phyloP scores from a whole-genome alignment of 352 stramenopile genomes.

The Globisporangium viniferum region DNA sequence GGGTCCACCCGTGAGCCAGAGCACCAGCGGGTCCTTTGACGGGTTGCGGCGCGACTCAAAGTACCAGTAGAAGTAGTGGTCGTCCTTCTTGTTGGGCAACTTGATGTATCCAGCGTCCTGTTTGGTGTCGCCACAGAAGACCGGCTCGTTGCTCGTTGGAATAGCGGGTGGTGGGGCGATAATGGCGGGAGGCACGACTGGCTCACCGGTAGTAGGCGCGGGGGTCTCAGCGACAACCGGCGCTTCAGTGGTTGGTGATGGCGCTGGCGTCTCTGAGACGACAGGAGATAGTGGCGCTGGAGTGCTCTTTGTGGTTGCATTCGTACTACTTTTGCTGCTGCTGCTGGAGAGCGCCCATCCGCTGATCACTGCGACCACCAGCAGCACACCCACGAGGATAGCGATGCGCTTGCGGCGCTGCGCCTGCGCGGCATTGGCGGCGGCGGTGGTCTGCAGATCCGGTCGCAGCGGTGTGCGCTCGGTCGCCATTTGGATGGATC shows the following conservation, averaged over 20 bases:
- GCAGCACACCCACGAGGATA: not conserved
- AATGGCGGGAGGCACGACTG: not conserved
- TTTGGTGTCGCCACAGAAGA: slow-evolving; percentile 20
- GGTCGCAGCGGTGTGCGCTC: slow-evolving; percentile 10
- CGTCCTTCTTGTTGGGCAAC: slow-evolving; percentile 35
- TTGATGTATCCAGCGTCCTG: slow-evolving; percentile 36
- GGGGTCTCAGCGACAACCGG: not conserved
- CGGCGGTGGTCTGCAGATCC: not conserved
- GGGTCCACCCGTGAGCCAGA: slow-evolving; percentile 37
- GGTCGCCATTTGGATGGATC: not conserved
- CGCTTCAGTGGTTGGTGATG: not conserved
- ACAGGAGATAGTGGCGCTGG: not conserved
- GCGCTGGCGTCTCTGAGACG: not conserved
- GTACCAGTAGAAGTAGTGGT: slow-evolving; percentile 50
- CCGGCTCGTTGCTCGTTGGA: not conserved
- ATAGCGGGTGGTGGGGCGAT: not conserved
- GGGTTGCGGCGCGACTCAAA: slow-evolving; percentile 28
- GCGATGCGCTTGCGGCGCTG: slow-evolving; percentile 6
- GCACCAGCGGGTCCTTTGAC: slow-evolving; percentile 26
- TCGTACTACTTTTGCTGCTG: not conserved
- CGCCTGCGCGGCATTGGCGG: not conserved
- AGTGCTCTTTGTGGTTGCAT: not conserved
- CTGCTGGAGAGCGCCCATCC: not conserved
- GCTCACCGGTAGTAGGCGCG: not conserved
- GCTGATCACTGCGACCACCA: not conserved